Conservation (phyloP, 2,329 filamentous ascomycete genomes). For the Coniochaeta hoffmannii region DNA sequence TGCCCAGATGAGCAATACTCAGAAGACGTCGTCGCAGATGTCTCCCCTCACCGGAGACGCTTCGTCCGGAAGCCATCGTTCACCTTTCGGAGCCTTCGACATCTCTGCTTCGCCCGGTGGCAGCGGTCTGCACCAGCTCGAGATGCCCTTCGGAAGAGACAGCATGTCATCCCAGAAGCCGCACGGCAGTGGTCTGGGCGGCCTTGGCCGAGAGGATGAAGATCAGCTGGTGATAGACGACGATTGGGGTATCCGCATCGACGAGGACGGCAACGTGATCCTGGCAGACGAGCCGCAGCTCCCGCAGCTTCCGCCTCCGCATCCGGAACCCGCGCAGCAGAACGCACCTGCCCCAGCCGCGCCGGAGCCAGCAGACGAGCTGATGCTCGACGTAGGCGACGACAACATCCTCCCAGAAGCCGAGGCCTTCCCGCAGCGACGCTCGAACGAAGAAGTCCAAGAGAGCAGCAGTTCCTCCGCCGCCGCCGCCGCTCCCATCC, state of each 20-base stretch:
- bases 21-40: conserved; percentile 34
- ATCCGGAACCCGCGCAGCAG: background rate
- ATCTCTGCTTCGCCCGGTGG: conserved; percentile 11
- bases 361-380: conserved; percentile 1
- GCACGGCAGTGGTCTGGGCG: conserved; percentile 17
- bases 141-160: conserved; percentile 9
- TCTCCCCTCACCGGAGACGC: conserved; percentile 30
- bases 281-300: conserved; percentile 33
- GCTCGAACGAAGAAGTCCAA: conserved; percentile 5
- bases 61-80: conserved; percentile 17
- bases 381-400: conserved; percentile 4
- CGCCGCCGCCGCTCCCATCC: conserved; percentile 11
- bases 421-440: background rate
- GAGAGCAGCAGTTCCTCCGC: background rate
- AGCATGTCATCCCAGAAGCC: conserved; percentile 12
- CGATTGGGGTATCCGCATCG: conserved; percentile 41
- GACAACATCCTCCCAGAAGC: background rate
- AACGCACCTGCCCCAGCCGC: background rate
- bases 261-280: conserved; percentile 42
- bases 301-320: background rate
- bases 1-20: conserved; percentile 25
- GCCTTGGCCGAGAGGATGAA: conserved; percentile 29
- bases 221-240: conserved; percentile 22
- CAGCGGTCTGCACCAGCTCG: conserved; percentile 9
- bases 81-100: conserved; percentile 7